phyloP scores from a whole-genome alignment of 352 stramenopile genomes.

The Pythium rhizo-oryzae region DNA sequence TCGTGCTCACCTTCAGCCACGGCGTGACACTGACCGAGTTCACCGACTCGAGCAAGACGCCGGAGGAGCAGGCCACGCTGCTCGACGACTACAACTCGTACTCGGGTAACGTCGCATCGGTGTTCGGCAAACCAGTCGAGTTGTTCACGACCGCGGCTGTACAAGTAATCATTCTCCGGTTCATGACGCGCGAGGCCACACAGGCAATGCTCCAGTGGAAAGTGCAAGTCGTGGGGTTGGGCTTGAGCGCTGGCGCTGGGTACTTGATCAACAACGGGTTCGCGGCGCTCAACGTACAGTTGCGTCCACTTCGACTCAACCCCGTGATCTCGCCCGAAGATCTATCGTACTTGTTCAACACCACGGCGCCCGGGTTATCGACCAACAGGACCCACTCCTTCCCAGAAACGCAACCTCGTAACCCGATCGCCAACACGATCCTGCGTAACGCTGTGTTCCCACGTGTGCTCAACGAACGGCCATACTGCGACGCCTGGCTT shows the following conservation, averaged over 20 bases:
- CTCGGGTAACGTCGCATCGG: conserved; percentile 7
- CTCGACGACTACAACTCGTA: conserved; percentile 28
- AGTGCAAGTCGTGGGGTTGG: conserved; percentile 1
- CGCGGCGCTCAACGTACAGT: conserved; percentile 17
- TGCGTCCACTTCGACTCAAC: no score
- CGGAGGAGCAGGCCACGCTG: conserved; percentile 11
- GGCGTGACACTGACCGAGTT: no score
- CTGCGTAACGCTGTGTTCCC: conserved; percentile 18
- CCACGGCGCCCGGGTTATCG: no score
- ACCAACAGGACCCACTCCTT: no score
- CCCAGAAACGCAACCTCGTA: not conserved
- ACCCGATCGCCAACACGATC: conserved; percentile 20
- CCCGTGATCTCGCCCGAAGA: not conserved
- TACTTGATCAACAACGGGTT: conserved; percentile 20
- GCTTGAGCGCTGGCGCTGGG: not conserved
- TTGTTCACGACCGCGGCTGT: conserved; percentile 7
- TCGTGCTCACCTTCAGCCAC: no score
- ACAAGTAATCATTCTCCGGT: conserved; percentile 8
- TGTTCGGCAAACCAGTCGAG: conserved; percentile 16
- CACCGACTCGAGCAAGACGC: no score
- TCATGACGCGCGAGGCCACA: conserved; percentile 12
- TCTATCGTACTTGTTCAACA: not conserved
- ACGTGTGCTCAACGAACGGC: conserved; percentile 1
- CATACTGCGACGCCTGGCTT: no score
- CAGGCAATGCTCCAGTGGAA: not conserved